Conservation (phyloP, 306 rosid species). For the Cicer cuneatum region DNA sequence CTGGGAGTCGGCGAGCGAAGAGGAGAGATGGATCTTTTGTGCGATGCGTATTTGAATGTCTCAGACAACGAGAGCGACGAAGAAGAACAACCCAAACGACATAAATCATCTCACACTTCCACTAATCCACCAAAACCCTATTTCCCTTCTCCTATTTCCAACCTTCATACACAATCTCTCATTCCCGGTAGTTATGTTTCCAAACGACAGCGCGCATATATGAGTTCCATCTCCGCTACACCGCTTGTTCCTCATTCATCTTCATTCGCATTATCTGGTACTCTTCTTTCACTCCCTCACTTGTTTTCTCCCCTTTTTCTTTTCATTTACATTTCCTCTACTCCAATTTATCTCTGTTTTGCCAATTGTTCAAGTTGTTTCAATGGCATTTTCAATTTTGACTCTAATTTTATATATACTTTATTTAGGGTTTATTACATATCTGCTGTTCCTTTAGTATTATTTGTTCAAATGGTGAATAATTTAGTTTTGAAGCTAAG, state of each 20-base stretch:
- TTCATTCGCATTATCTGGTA: conserved; percentile 57
- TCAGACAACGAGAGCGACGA: conserved; percentile 64
- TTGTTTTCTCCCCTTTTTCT: background rate
- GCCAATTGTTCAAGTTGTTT: background rate
- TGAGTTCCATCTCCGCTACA: conserved; percentile 43
- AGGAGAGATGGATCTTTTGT: conserved; percentile 68
- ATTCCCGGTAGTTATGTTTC: conserved; percentile 78
- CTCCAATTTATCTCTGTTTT: background rate
- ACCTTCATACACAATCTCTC: conserved; percentile 42
- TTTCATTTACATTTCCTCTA: background rate
- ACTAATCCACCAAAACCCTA: conserved; percentile 48
- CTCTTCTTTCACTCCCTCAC: background rate
- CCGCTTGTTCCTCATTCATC: conserved; percentile 35
- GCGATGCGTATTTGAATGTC: conserved; percentile 54
- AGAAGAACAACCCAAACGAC: conserved; percentile 44
- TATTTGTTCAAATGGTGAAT: background rate
- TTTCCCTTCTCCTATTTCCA: conserved; percentile 10
- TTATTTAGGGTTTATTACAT: background rate
- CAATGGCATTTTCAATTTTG: background rate
- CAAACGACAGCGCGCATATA: conserved; percentile 74
- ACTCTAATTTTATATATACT: background rate
- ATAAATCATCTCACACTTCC: conserved; percentile 8
- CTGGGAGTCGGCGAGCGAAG: background rate
- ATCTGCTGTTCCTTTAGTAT: background rate
- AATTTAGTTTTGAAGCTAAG: background rate